A percentile compares a stretch with the other conserved stretches of the same genome.
These are phyloP conservation scores for Escovopsis weberi DNA, from an alignment of 2,329 filamentous ascomycete genomes.

Conservation along the genomic window DNA sequence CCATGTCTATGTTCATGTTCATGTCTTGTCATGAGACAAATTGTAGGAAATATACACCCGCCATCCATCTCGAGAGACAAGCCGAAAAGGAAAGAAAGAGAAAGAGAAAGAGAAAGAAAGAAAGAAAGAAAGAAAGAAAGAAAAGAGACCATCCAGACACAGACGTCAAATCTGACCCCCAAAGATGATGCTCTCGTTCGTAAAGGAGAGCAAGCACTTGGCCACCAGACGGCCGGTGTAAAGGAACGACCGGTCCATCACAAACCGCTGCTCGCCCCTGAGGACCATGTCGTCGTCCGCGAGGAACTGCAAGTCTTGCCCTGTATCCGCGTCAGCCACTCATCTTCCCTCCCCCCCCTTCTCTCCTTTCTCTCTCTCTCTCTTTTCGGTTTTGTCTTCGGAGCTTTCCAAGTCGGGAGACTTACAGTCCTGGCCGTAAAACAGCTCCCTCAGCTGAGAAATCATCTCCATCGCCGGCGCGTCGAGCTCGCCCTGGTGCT, in stretches of 20 bases:
- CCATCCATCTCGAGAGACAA: not conserved
- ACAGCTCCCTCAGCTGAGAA: slow-evolving; percentile 26
- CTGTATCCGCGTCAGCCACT: slow-evolving; percentile 7
- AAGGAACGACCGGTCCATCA: slow-evolving; percentile 31
- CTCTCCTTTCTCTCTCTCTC: too few relatives aligned
- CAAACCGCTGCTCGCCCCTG: slow-evolving; percentile 28
- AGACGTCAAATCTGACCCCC: slow-evolving; percentile 14
- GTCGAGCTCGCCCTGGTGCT: slow-evolving; percentile 30
- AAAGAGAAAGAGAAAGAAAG: too few relatives aligned
- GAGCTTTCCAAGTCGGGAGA: too few relatives aligned
- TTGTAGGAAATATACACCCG: not conserved
- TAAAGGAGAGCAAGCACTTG: slow-evolving; percentile 41
- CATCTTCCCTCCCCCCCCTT: not conserved
- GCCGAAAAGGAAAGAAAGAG: too few relatives aligned
- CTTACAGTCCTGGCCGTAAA: slow-evolving; percentile 31
- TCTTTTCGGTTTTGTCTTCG: too few relatives aligned
- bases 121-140: too few relatives aligned
- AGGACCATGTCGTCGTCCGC: slow-evolving; percentile 31
- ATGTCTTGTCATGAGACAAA: not conserved
- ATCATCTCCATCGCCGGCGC: slow-evolving; percentile 31
- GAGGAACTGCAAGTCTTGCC: slow-evolving; percentile 27
- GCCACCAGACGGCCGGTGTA: slow-evolving; percentile 39
- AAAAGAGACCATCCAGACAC: too few relatives aligned
- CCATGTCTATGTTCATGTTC: not conserved
- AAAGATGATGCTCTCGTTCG: slow-evolving; percentile 33